A percentile compares a stretch with the other conserved stretches of the same genome.
These are phyloP conservation scores for Pilatotrama ljubarskyi DNA, from an alignment of 768 basidiomycete species.

Conservation along the genomic window DNA sequence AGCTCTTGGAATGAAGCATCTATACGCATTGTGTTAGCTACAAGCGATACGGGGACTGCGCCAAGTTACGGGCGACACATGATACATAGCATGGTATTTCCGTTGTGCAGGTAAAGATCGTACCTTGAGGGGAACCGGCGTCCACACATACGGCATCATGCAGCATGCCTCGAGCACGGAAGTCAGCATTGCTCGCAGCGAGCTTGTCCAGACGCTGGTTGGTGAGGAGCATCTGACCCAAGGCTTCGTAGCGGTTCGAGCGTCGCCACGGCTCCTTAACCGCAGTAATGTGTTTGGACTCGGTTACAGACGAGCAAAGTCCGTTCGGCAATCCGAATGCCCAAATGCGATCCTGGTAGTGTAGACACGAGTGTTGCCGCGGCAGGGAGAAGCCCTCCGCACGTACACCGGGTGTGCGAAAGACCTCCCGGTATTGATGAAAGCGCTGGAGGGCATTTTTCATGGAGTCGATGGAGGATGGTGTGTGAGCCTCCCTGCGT, in stretches of 20 bases:
- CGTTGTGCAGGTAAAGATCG: neutral
- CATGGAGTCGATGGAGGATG: neutral
- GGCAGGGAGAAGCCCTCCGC: conserved; percentile 25
- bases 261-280: conserved; percentile 29
- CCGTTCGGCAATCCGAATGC: conserved; percentile 27
- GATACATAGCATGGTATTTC: neutral
- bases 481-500: neutral
- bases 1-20: no score
- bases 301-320: conserved; percentile 29
- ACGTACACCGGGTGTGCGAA: conserved; percentile 13
- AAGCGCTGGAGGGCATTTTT: conserved; percentile 14
- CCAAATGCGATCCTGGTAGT: conserved; percentile 20
- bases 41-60: no score
- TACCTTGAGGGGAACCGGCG: neutral
- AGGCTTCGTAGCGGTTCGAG: conserved; percentile 19
- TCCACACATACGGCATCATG: neutral
- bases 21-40: no score
- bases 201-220: conserved; percentile 28
- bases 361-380: conserved; percentile 19
- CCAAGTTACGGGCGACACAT: no score
- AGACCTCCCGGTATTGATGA: conserved; percentile 17
- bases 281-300: conserved; percentile 28
- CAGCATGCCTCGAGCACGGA: conserved; percentile 18
- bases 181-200: conserved; percentile 19
- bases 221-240: conserved; percentile 26